Conservation (phyloP, 164 flowering plant genomes). For the Platanus orientalis region DNA sequence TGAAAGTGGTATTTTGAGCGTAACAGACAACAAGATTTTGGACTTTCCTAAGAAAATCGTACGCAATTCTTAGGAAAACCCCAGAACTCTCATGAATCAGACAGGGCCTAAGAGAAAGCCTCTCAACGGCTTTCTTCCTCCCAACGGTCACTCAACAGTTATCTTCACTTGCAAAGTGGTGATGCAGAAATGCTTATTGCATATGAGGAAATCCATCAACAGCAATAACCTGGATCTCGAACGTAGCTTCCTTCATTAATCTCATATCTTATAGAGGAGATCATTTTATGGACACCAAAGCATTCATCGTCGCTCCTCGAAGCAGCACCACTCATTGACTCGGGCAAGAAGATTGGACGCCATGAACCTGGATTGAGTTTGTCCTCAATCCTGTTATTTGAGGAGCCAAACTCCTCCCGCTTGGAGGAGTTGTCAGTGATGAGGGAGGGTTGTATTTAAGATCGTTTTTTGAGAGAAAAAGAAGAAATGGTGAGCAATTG, state of each 20-base stretch:
- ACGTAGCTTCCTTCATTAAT: slow-evolving; percentile 57
- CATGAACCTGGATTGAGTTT: slow-evolving; percentile 95
- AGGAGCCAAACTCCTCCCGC: slow-evolving; percentile 76
- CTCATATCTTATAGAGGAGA: slow-evolving; percentile 43
- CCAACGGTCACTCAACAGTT: too few species aligned
- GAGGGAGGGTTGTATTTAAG: slow-evolving; percentile 36
- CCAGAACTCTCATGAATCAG: too few species aligned
- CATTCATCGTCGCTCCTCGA: slow-evolving; percentile 22
- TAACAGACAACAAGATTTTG: too few species aligned
- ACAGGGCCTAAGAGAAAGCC: too few species aligned
- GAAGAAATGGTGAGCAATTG: slow-evolving; percentile 51
- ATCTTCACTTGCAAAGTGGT: slow-evolving; percentile 70
- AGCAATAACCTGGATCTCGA: slow-evolving; percentile 57
- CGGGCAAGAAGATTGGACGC: slow-evolving; percentile 77
- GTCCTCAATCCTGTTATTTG: slow-evolving; percentile 50
- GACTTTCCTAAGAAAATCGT: too few species aligned
- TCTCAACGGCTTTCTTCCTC: too few species aligned
- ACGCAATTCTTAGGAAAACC: too few species aligned
- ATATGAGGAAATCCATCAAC: slow-evolving; percentile 55
- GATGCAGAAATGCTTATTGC: slow-evolving; percentile 66
- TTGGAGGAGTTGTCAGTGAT: slow-evolving; percentile 38
- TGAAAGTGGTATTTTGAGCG: too few species aligned
- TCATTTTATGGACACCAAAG: slow-evolving; percentile 48
- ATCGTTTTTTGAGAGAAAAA: slow-evolving; percentile 75
- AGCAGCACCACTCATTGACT: neutral